Evolutionary conservation across 2,329 filamentous ascomycete genomes (phyloP).

Genomic region (Atkinsonella texensis): DNA sequence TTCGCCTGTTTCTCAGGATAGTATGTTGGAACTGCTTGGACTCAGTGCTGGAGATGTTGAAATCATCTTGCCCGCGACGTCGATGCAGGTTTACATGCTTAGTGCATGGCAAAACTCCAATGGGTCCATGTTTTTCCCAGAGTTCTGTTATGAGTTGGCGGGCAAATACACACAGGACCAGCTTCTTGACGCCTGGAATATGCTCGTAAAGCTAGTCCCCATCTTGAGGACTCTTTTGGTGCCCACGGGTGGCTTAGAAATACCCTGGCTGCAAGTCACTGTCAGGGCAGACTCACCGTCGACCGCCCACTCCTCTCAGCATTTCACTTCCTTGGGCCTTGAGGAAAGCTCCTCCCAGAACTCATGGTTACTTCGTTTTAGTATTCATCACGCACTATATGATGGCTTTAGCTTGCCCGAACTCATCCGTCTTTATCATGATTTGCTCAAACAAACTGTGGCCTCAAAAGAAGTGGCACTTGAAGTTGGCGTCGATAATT

Average conservation of each 20-base stretch:
- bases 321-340: conserved; percentile 10
- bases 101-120: conserved; percentile 58
- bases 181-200: conserved; percentile 49
- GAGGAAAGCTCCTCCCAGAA: conserved; percentile 4
- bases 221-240: conserved; percentile 61
- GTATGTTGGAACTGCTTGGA: conserved; percentile 26
- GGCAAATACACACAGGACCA: conserved; percentile 22
- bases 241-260: conserved; percentile 29
- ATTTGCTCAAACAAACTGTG: conserved; percentile 1
- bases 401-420: conserved; percentile 68
- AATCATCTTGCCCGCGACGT: conserved; percentile 52
- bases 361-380: conserved; percentile 31
- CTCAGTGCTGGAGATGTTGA: conserved; percentile 38
- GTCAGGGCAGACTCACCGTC: conserved; percentile 16
- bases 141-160: conserved; percentile 49
- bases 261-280: conserved; percentile 54
- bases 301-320: not conserved
- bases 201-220: conserved; percentile 40
- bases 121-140: conserved; percentile 60
- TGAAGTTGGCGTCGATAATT: conserved; percentile 12
- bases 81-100: conserved; percentile 74
- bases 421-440: conserved; percentile 32
- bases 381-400: conserved; percentile 79
- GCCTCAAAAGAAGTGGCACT: conserved; percentile 2
- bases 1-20: conserved; percentile 22